phyloP scores from a whole-genome alignment of 1,284 basidiomycete genomes.

The Trichosporon faecale region DNA sequence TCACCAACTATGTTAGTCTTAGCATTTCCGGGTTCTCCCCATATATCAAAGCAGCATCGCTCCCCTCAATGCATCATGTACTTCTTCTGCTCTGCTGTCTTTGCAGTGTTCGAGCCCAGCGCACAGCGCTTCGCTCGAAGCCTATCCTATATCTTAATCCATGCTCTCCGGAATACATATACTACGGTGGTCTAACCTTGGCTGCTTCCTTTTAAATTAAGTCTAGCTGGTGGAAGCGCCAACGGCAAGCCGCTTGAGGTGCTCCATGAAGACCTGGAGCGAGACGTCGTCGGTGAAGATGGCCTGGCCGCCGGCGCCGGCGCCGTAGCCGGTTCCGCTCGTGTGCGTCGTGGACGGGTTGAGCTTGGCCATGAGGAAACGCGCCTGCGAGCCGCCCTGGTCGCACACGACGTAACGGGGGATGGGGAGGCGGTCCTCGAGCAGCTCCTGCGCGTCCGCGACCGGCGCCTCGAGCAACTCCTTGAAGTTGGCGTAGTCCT shows the following conservation, averaged over 20 bases:
- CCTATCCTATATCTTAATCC: conserved; percentile 7
- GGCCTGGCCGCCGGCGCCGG: conserved; percentile 72
- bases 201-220: conserved; percentile 3
- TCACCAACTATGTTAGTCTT: neutral
- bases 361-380: conserved; percentile 92
- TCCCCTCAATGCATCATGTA: conserved; percentile 9
- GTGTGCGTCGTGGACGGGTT: conserved; percentile 99
- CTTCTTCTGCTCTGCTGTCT: neutral
- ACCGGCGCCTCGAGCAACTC: conserved; percentile 84
- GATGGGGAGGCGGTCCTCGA: conserved; percentile 93
- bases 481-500: conserved; percentile 98
- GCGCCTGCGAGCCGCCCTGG: conserved; percentile 94
- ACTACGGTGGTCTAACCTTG: conserved; percentile 11
- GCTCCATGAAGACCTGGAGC: conserved; percentile 94
- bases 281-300: conserved; percentile 99
- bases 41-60: conserved; percentile 3
- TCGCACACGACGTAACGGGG: conserved; percentile 98
- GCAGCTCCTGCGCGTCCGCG: conserved; percentile 73
- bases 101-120: no score
- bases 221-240: conserved; percentile 48
- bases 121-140: no score
- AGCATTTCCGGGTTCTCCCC: neutral
- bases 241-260: conserved; percentile 72
- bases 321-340: conserved; percentile 74
- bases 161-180: conserved; percentile 9